Evolutionary conservation across 768 basidiomycete genomes (phyloP).

Genomic region (Termitomyces sp.): DNA sequence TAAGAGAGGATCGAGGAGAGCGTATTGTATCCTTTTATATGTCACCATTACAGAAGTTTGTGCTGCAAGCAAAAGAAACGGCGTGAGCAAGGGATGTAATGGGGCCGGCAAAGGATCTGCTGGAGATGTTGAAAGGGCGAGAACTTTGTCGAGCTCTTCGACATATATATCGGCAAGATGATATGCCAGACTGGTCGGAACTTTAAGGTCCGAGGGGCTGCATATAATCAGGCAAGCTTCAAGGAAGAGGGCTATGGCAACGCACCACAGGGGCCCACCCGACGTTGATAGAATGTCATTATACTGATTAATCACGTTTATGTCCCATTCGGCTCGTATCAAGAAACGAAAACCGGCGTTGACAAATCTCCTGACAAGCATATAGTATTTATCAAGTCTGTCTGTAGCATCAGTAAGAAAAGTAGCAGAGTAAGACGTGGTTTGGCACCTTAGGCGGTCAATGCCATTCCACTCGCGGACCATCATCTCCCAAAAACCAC

Average conservation of each 20-base stretch:
- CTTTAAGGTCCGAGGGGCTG: conserved; percentile 65
- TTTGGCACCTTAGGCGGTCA: conserved; percentile 75
- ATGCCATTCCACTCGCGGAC: conserved; percentile 93
- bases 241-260: conserved; percentile 14
- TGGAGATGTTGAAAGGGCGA: conserved; percentile 39
- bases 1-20: conserved; percentile 68
- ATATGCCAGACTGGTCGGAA: conserved; percentile 74
- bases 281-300: conserved; percentile 55
- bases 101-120: conserved; percentile 27
- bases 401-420: conserved; percentile 1
- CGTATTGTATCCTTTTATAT: conserved; percentile 66
- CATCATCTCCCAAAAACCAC: conserved; percentile 87
- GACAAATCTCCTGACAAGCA: conserved; percentile 86
- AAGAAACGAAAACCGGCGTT: conserved; percentile 84
- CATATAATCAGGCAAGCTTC: not conserved
- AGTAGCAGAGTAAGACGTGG: conserved; percentile 1
- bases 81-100: conserved; percentile 43
- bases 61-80: conserved; percentile 71
- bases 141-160: conserved; percentile 77
- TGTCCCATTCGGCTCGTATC: conserved; percentile 64
- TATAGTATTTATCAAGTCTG: conserved; percentile 96
- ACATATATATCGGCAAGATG: conserved; percentile 89
- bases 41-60: conserved; percentile 57
- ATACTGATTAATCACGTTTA: conserved; percentile 47
- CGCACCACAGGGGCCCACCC: conserved; percentile 84